phyloP scores from a whole-genome alignment of 805 yeast genomes.

The Cyberlindnera meyerae region DNA sequence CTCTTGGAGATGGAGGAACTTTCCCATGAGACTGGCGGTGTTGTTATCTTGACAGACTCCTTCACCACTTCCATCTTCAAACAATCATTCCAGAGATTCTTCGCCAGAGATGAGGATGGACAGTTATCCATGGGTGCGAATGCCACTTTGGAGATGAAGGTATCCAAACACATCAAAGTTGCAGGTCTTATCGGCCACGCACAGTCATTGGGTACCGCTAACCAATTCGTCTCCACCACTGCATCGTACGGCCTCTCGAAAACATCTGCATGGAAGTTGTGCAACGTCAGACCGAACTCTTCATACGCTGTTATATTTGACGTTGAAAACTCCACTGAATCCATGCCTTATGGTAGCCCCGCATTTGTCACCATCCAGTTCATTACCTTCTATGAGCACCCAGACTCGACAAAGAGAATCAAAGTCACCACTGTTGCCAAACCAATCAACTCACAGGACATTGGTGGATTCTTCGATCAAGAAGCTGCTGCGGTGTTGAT shows the following conservation, averaged over 20 bases:
- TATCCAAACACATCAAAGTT: conserved; percentile 44
- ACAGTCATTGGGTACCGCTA: conserved; percentile 36
- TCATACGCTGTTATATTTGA: conserved; percentile 58
- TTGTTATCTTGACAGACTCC: conserved; percentile 81
- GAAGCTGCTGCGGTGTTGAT: conserved; percentile 96
- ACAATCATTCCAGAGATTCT: conserved; percentile 72
- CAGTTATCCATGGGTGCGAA: conserved; percentile 50
- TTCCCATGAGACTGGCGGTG: conserved; percentile 87
- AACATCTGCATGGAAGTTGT: conserved; percentile 57
- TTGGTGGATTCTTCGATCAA: conserved; percentile 68
- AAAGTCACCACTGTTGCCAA: conserved; percentile 56
- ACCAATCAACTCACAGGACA: conserved; percentile 36
- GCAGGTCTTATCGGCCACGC: conserved; percentile 64
- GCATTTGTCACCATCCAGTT: conserved; percentile 42
- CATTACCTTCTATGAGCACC: conserved; percentile 57
- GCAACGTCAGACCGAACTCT: conserved; percentile 51
- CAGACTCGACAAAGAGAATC: conserved; percentile 50
- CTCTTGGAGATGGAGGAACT: conserved; percentile 88
- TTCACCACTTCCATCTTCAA: conserved; percentile 93
- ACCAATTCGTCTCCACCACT: conserved; percentile 16
- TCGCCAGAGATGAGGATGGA: conserved; percentile 35
- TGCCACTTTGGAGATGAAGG: conserved; percentile 54
- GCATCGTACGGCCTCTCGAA: conserved; percentile 41
- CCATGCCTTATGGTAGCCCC: conserved; percentile 6
- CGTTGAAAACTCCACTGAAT: conserved; percentile 26